Percentiles rank a stretch among this genome's conserved stretches.
Conservation (phyloP, 108 stramenopile species). For the Stephanodiscus triporus region DNA sequence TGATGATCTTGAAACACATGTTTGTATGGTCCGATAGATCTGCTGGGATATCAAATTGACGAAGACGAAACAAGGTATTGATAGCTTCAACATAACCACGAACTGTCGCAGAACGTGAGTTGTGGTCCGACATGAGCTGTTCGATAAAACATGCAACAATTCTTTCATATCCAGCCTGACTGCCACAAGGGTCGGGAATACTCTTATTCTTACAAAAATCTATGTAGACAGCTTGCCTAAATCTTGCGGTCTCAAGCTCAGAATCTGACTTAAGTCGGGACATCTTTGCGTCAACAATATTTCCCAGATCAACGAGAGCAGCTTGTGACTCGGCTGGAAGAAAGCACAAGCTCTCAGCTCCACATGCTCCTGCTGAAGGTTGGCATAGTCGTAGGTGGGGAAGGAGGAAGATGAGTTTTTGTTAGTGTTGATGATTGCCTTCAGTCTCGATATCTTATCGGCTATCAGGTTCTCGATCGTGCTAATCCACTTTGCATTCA, state of each 20-base stretch:
- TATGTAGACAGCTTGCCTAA: conserved; percentile 29
- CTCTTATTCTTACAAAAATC: background rate
- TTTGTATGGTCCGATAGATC: background rate
- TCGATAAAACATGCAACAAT: background rate
- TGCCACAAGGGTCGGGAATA: conserved; percentile 2
- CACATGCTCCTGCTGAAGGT: conserved; percentile 20
- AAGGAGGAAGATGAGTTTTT: background rate
- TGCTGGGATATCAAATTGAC: background rate
- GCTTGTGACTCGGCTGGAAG: conserved; percentile 10
- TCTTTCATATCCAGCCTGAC: background rate
- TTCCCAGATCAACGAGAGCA: conserved; percentile 15
- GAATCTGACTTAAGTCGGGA: conserved; percentile 3
- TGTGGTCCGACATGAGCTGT: background rate
- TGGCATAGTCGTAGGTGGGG: no score
- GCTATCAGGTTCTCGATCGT: conserved; percentile 15
- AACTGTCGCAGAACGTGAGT: conserved; percentile 4
- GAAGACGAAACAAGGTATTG: background rate
- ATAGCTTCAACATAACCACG: conserved; percentile 2
- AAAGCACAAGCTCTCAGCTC: conserved; percentile 5
- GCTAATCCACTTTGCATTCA: conserved; percentile 13
- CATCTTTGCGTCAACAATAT: background rate
- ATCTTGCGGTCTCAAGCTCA: conserved; percentile 10
- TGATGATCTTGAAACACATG: background rate
- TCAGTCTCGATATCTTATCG: conserved; percentile 31
- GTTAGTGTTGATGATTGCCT: background rate